Evolutionary conservation across 2,329 filamentous ascomycete genomes (phyloP).

Genomic region (Aspergillus piperis): DNA sequence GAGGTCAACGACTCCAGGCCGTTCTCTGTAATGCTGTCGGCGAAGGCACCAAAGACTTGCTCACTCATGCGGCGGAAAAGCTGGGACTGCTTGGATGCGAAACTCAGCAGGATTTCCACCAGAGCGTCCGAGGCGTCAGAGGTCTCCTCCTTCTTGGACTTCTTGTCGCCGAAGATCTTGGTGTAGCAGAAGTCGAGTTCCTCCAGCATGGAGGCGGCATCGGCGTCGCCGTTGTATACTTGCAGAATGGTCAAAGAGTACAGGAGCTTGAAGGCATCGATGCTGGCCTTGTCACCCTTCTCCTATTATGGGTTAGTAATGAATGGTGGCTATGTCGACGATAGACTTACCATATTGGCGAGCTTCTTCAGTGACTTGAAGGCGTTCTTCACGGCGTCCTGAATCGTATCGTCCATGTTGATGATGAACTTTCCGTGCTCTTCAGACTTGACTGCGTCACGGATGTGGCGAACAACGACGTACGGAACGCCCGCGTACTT

Average conservation of each 20-base stretch:
- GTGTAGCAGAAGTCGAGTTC: slow-evolving; percentile 78
- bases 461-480: slow-evolving; percentile 44
- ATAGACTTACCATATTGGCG: slow-evolving; percentile 37
- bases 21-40: slow-evolving; percentile 69
- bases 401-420: slow-evolving; percentile 49
- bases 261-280: slow-evolving; percentile 73
- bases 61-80: slow-evolving; percentile 84
- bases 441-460: slow-evolving; percentile 38
- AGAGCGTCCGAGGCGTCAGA: slow-evolving; percentile 65
- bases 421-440: slow-evolving; percentile 48
- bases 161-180: slow-evolving; percentile 57
- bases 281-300: slow-evolving; percentile 43
- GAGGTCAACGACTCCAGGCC: slow-evolving; percentile 66
- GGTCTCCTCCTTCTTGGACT: slow-evolving; percentile 54
- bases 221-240: slow-evolving; percentile 84
- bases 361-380: slow-evolving; percentile 44
- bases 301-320: slow-evolving; percentile 47
- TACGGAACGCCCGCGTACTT: slow-evolving; percentile 44
- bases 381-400: slow-evolving; percentile 44
- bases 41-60: slow-evolving; percentile 84
- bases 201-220: slow-evolving; percentile 77
- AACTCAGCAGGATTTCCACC: slow-evolving; percentile 86
- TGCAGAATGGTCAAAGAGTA: slow-evolving; percentile 84
- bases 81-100: slow-evolving; percentile 80
- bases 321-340: not conserved